Conservation (phyloP, 768 basidiomycete genomes). For the Amanita pseudoporphyria region DNA sequence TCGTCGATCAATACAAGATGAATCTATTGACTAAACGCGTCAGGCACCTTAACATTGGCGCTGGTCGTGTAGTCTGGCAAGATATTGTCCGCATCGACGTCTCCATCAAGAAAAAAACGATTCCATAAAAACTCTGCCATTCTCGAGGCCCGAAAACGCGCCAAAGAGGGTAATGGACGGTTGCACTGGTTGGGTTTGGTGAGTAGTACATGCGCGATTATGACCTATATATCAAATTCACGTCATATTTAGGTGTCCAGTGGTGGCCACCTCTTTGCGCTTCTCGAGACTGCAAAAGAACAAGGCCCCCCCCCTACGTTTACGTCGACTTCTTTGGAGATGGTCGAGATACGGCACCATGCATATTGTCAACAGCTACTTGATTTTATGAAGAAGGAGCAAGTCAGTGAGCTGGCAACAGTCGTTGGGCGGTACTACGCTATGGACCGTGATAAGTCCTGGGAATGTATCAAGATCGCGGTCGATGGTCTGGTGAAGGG, state of each 20-base stretch:
- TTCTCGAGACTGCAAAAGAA: no score
- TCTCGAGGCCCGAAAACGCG: conserved; percentile 61
- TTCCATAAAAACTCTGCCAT: conserved; percentile 77
- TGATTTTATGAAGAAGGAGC: conserved; percentile 68
- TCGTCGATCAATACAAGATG: conserved; percentile 4
- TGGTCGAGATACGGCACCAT: conserved; percentile 89
- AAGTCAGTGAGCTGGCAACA: conserved; percentile 75
- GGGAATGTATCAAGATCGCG: conserved; percentile 89
- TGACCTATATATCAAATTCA: no score
- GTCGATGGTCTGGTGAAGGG: conserved; percentile 79
- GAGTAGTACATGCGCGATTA: no score
- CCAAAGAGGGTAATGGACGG: conserved; percentile 75
- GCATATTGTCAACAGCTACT: conserved; percentile 68
- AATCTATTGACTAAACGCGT: background rate
- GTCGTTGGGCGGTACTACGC: conserved; percentile 90
- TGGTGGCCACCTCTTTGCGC: no score
- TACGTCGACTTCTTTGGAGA: conserved; percentile 95
- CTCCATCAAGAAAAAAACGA: conserved; percentile 76
- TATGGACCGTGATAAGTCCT: conserved; percentile 95
- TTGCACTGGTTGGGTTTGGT: conserved; percentile 86
- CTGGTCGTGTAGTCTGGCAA: conserved; percentile 94
- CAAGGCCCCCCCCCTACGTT: no score
- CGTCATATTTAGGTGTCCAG: no score
- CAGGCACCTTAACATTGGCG: conserved; percentile 92
- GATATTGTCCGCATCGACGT: conserved; percentile 96